Percentiles rank a stretch among this genome's conserved stretches.
These are phyloP conservation scores for Chlorella variabilis DNA, from an alignment of 163 green algal species.

Conservation along the genomic window DNA sequence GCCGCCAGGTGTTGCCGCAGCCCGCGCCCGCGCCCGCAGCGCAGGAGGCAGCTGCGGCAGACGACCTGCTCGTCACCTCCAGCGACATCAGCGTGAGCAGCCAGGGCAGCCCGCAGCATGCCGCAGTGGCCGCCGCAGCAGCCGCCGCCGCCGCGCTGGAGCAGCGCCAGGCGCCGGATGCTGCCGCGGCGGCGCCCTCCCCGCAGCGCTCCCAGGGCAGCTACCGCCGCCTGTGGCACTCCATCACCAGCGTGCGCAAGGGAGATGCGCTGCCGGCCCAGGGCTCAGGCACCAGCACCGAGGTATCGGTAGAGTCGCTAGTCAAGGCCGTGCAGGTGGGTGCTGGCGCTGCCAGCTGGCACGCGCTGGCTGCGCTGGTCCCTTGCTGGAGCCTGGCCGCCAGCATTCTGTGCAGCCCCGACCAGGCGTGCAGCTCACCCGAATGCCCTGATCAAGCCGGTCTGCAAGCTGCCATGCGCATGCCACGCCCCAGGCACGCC, in stretches of 20 bases:
- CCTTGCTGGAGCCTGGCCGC: no score
- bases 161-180: background rate
- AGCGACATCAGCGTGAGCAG: conserved; percentile 16
- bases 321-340: conserved; percentile 30
- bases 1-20: conserved; percentile 31
- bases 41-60: background rate
- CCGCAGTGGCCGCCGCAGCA: background rate
- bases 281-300: background rate
- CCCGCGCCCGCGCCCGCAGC: background rate
- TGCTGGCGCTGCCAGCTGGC: background rate
- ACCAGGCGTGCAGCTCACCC: no score
- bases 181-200: background rate
- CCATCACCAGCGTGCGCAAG: conserved; percentile 40
- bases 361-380: no score
- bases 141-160: background rate
- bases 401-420: no score
- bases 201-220: conserved; percentile 5
- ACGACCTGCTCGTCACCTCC: background rate
- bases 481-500: no score
- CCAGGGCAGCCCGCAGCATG: background rate
- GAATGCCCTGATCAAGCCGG: no score
- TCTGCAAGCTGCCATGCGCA: no score
- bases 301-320: conserved; percentile 38
- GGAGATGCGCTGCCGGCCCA: conserved; percentile 6
- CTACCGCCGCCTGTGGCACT: conserved; percentile 41